Evolutionary conservation across 2,329 filamentous ascomycete species (phyloP).

Genomic region (Onygenales sp.): DNA sequence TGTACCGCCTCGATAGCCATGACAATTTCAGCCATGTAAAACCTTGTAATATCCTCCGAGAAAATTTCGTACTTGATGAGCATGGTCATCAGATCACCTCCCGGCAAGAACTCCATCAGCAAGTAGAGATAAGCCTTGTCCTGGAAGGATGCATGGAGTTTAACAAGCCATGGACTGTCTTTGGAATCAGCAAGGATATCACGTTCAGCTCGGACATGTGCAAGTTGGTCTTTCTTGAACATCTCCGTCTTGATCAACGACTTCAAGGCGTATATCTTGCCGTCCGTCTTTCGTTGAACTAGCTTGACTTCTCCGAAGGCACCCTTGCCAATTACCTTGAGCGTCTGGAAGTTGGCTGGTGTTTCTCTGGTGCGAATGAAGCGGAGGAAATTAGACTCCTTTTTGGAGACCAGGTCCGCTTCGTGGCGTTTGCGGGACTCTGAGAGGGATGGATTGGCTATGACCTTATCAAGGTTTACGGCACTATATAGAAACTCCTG

Average conservation of each 20-base stretch:
- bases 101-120: constrained; percentile 98
- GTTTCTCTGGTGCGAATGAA: constrained; percentile 96
- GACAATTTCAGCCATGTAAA: constrained; percentile 98
- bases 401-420: constrained; percentile 72
- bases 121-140: constrained; percentile 95
- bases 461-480: constrained; percentile 79
- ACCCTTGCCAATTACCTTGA: constrained; percentile 98
- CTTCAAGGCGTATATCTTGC: constrained; percentile 97
- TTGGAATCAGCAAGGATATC: constrained; percentile 90
- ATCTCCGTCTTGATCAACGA: constrained; percentile 98
- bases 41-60: constrained; percentile 94
- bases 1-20: constrained; percentile 98
- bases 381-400: constrained; percentile 94
- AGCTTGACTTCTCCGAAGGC: constrained; percentile 97
- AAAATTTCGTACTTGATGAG: constrained; percentile 99
- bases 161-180: constrained; percentile 99
- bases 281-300: constrained; percentile 90
- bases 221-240: constrained; percentile 98
- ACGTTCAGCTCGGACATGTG: constrained; percentile 92
- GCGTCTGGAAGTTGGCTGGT: constrained; percentile 85
- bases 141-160: constrained; percentile 96
- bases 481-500: constrained; percentile 53
- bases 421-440: constrained; percentile 73
- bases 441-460: constrained; percentile 66
- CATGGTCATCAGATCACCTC: constrained; percentile 99